A percentile compares a stretch with the other conserved stretches of the same genome.
Conservation (phyloP, 2,329 filamentous ascomycete genomes). For the Calonectria hawksworthii region DNA sequence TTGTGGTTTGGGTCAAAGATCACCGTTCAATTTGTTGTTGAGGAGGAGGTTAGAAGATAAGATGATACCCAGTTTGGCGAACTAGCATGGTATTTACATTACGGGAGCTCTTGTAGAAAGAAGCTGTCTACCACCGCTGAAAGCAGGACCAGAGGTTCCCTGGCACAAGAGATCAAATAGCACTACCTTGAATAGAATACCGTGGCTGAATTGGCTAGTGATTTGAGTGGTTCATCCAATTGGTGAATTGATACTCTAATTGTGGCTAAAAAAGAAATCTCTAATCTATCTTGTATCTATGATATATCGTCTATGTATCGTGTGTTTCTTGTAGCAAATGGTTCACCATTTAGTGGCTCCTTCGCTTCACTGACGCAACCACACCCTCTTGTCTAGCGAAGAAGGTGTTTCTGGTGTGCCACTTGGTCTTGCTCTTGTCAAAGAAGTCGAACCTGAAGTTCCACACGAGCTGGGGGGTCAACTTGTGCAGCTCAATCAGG, state of each 20-base stretch:
- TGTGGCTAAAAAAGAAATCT: neutral
- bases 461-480: constrained; percentile 13
- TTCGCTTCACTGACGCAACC: neutral
- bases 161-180: neutral
- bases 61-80: no score
- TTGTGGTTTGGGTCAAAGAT: neutral
- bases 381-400: neutral
- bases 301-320: neutral
- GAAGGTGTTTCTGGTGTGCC: constrained; percentile 8
- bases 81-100: no score
- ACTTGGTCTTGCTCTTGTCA: neutral
- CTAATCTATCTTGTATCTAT: neutral
- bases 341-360: neutral
- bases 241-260: no score
- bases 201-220: neutral
- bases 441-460: constrained; percentile 7
- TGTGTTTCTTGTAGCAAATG: neutral
- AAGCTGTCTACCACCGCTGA: neutral
- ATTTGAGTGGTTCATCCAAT: no score
- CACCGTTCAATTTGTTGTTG: neutral
- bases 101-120: neutral
- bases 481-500: constrained; percentile 22
- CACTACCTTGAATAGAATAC: neutral
- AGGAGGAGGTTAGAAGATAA: neutral
- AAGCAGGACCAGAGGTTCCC: neutral